phyloP scores from a whole-genome alignment of 2,329 filamentous ascomycete genomes.

The Alternaria gansuensis region DNA sequence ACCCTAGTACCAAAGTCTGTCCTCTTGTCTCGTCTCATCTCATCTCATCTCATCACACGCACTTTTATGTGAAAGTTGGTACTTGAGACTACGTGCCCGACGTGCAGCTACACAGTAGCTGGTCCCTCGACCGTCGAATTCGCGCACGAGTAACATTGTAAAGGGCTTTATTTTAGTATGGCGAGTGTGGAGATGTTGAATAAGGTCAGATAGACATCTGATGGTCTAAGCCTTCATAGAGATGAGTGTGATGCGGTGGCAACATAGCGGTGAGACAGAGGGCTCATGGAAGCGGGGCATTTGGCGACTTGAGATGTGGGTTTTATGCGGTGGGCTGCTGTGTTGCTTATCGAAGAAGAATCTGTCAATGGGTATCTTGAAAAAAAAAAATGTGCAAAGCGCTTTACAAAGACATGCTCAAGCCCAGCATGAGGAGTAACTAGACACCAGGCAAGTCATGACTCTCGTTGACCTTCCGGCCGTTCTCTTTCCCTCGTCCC shows the following conservation, averaged over 20 bases:
- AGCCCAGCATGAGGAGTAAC: background rate
- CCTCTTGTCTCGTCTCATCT: background rate
- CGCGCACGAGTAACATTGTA: background rate
- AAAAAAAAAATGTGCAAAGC: background rate
- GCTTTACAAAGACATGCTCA: background rate
- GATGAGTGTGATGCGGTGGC: background rate
- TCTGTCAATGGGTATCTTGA: constrained; percentile 4
- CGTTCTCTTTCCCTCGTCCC: constrained; percentile 34
- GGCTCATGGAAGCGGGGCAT: background rate
- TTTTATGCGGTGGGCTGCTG: background rate
- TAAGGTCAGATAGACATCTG: background rate
- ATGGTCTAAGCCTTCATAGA: background rate
- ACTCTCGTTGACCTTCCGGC: background rate
- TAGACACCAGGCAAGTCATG: background rate
- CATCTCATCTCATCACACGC: no score
- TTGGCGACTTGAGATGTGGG: background rate
- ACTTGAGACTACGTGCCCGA: background rate
- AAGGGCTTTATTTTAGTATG: background rate
- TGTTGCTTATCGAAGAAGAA: background rate
- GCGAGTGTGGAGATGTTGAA: background rate
- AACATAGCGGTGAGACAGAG: background rate
- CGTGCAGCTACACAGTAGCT: background rate
- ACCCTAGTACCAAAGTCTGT: background rate
- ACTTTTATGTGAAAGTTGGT: no score
- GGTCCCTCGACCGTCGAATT: background rate